These are phyloP conservation scores for Samsoniella hepiali DNA, from an alignment of 2,329 filamentous ascomycete genomes.

Conservation along the genomic window DNA sequence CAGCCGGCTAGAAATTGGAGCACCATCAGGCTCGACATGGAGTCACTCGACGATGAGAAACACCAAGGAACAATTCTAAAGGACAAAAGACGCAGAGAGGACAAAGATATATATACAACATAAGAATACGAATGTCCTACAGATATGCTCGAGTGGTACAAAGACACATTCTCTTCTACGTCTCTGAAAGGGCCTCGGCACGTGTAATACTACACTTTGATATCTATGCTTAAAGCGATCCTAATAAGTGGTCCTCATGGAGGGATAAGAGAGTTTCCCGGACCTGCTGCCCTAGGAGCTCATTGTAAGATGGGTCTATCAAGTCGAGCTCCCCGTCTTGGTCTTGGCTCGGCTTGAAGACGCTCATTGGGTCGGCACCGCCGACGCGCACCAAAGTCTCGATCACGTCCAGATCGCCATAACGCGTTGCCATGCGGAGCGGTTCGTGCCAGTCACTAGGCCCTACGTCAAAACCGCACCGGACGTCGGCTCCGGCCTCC, in stretches of 20 bases:
- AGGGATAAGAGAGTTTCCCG: background rate
- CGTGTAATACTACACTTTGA: too few relatives aligned
- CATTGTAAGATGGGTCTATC: background rate
- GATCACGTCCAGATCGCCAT: conserved; percentile 7
- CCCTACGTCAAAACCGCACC: background rate
- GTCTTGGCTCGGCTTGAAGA: conserved; percentile 5
- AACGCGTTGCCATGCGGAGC: conserved; percentile 9
- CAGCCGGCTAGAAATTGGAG: background rate
- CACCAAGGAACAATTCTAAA: too few relatives aligned
- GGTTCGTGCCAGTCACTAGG: conserved; percentile 6
- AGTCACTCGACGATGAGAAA: too few relatives aligned
- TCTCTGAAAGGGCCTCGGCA: too few relatives aligned
- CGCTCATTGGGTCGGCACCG: conserved; percentile 12
- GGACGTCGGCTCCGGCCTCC: conserved; percentile 1
- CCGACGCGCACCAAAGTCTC: conserved; percentile 4
- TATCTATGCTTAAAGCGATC: too few relatives aligned
- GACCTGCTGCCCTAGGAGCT: background rate
- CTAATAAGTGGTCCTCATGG: background rate
- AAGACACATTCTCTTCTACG: too few relatives aligned
- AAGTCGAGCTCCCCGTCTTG: background rate
- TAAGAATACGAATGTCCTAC: too few relatives aligned
- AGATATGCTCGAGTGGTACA: too few relatives aligned
- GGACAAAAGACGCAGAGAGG: too few relatives aligned
- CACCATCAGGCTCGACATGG: too few relatives aligned
- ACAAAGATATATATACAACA: too few relatives aligned